phyloP scores from a whole-genome alignment of 2,329 filamentous ascomycete genomes.

The Trichoderma brevicompactum region DNA sequence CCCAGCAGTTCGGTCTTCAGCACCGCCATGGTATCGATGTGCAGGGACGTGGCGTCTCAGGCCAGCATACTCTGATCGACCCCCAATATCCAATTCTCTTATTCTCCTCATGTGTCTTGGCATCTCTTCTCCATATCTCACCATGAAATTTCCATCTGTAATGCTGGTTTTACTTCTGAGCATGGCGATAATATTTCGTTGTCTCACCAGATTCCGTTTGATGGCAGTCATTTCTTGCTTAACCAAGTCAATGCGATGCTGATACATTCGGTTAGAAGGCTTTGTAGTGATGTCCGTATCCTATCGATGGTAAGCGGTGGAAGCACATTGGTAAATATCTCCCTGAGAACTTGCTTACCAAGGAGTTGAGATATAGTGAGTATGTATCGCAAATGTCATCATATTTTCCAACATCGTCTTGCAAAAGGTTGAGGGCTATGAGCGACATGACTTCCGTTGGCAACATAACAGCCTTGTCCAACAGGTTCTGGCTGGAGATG shows the following conservation, averaged over 20 bases:
- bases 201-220: constrained; percentile 42
- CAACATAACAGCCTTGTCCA: constrained; percentile 45
- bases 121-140: constrained; percentile 24
- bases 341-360: constrained; percentile 39
- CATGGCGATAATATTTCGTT: constrained; percentile 38
- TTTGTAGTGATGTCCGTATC: constrained; percentile 48
- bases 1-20: constrained; percentile 1
- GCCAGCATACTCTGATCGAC: background rate
- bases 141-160: constrained; percentile 7
- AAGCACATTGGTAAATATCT: background rate
- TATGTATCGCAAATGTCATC: constrained; percentile 49
- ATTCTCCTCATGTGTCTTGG: constrained; percentile 2
- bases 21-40: background rate
- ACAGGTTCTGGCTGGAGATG: constrained; percentile 40
- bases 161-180: constrained; percentile 33
- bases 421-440: constrained; percentile 45
- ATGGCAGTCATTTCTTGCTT: constrained; percentile 49
- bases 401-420: constrained; percentile 45
- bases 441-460: constrained; percentile 51
- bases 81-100: constrained; percentile 22
- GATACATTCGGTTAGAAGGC: constrained; percentile 47
- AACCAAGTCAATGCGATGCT: constrained; percentile 47
- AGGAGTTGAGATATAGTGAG: constrained; percentile 46
- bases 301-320: constrained; percentile 34
- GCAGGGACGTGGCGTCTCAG: background rate